Evolutionary conservation across 495 filamentous ascomycete genomes (phyloP).

Genomic region (Pyrenopolyporus hunteri): DNA sequence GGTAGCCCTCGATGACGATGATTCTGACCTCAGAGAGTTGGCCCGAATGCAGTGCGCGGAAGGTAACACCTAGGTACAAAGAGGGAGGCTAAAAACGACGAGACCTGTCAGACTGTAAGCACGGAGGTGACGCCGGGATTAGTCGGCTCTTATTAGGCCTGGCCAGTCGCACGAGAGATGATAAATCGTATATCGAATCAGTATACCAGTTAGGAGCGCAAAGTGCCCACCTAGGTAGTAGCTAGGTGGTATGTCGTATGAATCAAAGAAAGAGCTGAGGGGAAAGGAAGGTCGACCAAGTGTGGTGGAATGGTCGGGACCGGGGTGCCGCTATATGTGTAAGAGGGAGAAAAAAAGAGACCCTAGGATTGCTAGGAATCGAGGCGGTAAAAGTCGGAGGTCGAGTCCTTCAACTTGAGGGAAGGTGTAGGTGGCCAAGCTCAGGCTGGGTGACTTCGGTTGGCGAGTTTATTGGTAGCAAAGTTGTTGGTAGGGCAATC

Average conservation of each 20-base stretch:
- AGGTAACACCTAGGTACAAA: conserved; percentile 24
- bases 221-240: not conserved
- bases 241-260: not conserved
- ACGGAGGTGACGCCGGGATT: conserved; percentile 31
- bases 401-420: conserved; percentile 11
- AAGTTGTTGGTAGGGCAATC: conserved; percentile 22
- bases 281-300: conserved; percentile 2
- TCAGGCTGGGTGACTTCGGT: conserved; percentile 32
- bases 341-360: conserved; percentile 1
- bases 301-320: conserved; percentile 15
- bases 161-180: conserved; percentile 26
- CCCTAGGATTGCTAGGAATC: conserved; percentile 14
- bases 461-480: conserved; percentile 14
- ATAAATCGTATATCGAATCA: conserved; percentile 38
- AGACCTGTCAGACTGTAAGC: conserved; percentile 38
- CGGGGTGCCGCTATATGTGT: conserved; percentile 2
- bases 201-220: conserved; percentile 15
- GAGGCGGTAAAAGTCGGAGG: conserved; percentile 36
- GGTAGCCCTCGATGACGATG: conserved; percentile 32
- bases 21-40: conserved; percentile 33
- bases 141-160: conserved; percentile 30
- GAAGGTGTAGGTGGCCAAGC: conserved; percentile 28
- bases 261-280: conserved; percentile 9
- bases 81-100: conserved; percentile 34
- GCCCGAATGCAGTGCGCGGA: conserved; percentile 25